Evolutionary conservation across 352 stramenopile genomes (phyloP).

Genomic region (Phytophthora sp.): DNA sequence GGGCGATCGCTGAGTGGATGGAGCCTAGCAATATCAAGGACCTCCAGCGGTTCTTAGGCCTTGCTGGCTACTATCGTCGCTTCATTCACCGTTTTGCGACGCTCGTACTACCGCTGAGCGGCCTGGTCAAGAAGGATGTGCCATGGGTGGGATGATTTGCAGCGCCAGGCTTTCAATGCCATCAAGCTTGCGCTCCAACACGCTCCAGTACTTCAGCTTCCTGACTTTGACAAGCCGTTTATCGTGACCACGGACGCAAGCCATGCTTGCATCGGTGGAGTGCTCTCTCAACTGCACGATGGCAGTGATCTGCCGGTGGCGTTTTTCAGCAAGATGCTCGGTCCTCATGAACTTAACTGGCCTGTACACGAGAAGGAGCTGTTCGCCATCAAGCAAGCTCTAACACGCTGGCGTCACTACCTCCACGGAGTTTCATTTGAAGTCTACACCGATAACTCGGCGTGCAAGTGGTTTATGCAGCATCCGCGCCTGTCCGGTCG

Average conservation of each 20-base stretch:
- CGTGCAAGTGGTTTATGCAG: background rate
- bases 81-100: slow-evolving; percentile 4
- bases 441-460: background rate
- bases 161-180: background rate
- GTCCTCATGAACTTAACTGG: background rate
- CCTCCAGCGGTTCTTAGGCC: slow-evolving; percentile 1
- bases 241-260: background rate
- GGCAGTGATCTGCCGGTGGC: background rate
- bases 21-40: background rate
- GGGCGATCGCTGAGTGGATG: background rate
- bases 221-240: background rate
- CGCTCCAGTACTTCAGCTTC: background rate
- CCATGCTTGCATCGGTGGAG: background rate
- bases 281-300: background rate
- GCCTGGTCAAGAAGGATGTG: slow-evolving; percentile 1
- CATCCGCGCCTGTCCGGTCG: background rate
- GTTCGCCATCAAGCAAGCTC: background rate
- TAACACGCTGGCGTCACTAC: background rate
- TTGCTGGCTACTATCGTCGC: slow-evolving; percentile 3
- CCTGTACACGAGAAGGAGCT: slow-evolving; percentile 1
- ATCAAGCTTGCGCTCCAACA: background rate
- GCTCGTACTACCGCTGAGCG: background rate
- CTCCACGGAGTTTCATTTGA: background rate
- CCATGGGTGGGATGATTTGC: background rate
- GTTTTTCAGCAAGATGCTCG: slow-evolving; percentile 3